These are phyloP conservation scores for Limnanthes douglasii DNA, from an alignment of 345 rosid species.

Conservation along the genomic window DNA sequence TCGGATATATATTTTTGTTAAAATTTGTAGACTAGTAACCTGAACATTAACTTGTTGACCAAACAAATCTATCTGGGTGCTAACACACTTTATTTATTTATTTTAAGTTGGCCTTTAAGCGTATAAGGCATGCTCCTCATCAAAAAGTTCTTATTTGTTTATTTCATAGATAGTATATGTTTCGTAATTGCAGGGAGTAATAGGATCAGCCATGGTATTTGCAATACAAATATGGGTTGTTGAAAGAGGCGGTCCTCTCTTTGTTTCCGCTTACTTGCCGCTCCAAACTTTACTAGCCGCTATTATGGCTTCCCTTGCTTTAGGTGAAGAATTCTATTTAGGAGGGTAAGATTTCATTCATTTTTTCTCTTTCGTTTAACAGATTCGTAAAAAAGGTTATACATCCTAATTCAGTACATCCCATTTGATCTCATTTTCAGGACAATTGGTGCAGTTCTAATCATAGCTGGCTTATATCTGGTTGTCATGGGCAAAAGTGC, in stretches of 20 bases:
- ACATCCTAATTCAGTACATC: no score
- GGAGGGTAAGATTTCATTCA: conserved; percentile 29
- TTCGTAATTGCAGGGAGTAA: conserved; percentile 19
- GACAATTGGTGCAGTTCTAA: conserved; percentile 37
- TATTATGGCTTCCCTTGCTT: conserved; percentile 28
- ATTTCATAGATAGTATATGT: neutral
- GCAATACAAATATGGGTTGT: conserved; percentile 49
- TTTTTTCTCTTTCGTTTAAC: neutral
- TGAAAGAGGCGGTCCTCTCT: conserved; percentile 49
- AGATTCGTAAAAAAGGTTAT: no score
- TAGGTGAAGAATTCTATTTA: conserved; percentile 49
- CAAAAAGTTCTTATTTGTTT: no score
- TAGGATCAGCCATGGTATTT: conserved; percentile 54
- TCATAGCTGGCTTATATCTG: conserved; percentile 38
- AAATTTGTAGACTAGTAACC: no score
- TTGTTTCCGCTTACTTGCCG: conserved; percentile 49
- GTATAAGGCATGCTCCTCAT: no score
- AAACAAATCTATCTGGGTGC: no score
- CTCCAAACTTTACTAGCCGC: conserved; percentile 51
- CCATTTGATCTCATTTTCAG: no score
- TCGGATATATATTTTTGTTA: no score
- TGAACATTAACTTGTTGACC: no score
- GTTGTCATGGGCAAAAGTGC: conserved; percentile 49
- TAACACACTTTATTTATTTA: no score
- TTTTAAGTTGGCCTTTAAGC: no score